A percentile compares a stretch with the other conserved stretches of the same genome.
Conservation (phyloP, 148 eudicot species). For the Selenicereus undatus region DNA sequence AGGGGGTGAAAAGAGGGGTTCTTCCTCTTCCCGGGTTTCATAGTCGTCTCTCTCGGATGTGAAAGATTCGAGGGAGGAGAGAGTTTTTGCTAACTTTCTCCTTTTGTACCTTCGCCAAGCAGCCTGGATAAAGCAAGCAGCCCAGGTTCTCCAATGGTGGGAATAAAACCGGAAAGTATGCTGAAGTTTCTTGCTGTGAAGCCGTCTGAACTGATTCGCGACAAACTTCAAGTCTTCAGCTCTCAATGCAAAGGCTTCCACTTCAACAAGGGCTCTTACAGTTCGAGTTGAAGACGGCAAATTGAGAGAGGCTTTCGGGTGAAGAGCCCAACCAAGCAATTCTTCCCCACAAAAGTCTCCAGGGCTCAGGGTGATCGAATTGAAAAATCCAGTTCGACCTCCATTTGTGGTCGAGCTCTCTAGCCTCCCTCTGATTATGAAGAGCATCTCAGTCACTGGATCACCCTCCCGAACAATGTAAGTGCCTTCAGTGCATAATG, state of each 20-base stretch:
- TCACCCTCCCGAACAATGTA: constrained; percentile 84
- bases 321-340: constrained; percentile 77
- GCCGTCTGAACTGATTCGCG: constrained; percentile 74
- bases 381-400: constrained; percentile 80
- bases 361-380: constrained; percentile 55
- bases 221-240: constrained; percentile 82
- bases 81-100: constrained; percentile 47
- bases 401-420: constrained; percentile 88
- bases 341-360: constrained; percentile 96
- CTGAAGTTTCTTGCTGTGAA: constrained; percentile 84
- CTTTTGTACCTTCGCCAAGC: constrained; percentile 76
- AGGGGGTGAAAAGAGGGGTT: constrained; percentile 23
- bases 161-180: constrained; percentile 81
- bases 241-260: constrained; percentile 74
- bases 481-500: constrained; percentile 71
- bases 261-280: constrained; percentile 68
- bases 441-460: constrained; percentile 81
- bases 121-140: constrained; percentile 84
- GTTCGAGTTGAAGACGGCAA: constrained; percentile 82
- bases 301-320: constrained; percentile 60
- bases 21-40: constrained; percentile 36
- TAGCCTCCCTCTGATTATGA: constrained; percentile 69
- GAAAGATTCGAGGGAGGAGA: constrained; percentile 52
- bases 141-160: constrained; percentile 95
- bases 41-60: constrained; percentile 32